Percentiles rank a stretch among this genome's conserved stretches.
Evolutionary conservation across 257 asterid genomes (phyloP).

Genomic region (Fraxinus americana): DNA sequence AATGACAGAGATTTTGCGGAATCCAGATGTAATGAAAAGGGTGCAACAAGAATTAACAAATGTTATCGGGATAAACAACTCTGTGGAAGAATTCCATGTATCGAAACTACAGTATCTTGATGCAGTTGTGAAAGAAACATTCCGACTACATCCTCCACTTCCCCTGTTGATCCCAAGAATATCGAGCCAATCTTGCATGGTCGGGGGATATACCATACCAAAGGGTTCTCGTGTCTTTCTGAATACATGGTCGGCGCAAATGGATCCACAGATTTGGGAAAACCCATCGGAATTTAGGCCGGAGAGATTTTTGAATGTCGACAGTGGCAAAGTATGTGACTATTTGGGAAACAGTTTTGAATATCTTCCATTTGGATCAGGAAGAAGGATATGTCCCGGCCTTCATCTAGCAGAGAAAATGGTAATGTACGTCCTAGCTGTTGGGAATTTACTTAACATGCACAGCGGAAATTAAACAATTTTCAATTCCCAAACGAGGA

Average conservation of each 20-base stretch:
- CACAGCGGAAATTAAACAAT: no score
- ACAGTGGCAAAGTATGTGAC: conserved; percentile 18
- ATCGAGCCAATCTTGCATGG: conserved; percentile 23
- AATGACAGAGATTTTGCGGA: conserved; percentile 38
- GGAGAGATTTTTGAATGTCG: conserved; percentile 39
- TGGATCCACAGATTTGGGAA: conserved; percentile 50
- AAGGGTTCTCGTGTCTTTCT: conserved; percentile 32
- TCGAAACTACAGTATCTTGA: conserved; percentile 37
- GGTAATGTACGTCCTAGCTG: conserved; percentile 38
- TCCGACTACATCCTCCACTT: conserved; percentile 41
- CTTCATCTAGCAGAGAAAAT: conserved; percentile 44
- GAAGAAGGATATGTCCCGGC: conserved; percentile 47
- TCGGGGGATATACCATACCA: conserved; percentile 44
- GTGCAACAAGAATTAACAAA: conserved; percentile 38
- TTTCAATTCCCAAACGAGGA: no score
- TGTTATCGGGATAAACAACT: conserved; percentile 34
- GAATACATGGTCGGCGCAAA: conserved; percentile 37
- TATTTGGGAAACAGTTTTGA: conserved; percentile 37
- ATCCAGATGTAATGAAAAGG: conserved; percentile 26
- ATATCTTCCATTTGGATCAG: conserved; percentile 52
- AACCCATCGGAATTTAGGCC: conserved; percentile 43
- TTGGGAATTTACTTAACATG: no score
- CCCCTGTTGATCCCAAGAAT: conserved; percentile 41
- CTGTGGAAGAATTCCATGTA: conserved; percentile 46
- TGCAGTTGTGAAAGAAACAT: conserved; percentile 41